Conservation (phyloP, 177 flowering plant species). For the Vitis hybrid region DNA sequence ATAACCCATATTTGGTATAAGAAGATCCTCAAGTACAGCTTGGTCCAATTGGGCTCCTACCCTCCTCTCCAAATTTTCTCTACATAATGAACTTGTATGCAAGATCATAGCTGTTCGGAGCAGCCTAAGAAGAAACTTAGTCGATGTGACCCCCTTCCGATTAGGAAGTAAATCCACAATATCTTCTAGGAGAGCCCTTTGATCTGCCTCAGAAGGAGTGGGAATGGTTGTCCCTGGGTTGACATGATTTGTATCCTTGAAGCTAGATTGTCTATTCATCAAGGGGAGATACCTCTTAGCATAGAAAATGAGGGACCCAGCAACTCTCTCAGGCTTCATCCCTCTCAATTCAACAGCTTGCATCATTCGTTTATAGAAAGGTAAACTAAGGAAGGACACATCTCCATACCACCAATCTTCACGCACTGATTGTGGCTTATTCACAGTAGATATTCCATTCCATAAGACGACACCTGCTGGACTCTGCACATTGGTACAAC, state of each 20-base stretch:
- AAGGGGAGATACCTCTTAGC: constrained; percentile 53
- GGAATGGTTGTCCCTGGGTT: constrained; percentile 33
- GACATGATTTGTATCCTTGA: constrained; percentile 23
- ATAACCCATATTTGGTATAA: constrained; percentile 66
- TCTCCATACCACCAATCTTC: constrained; percentile 85
- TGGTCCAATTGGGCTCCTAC: constrained; percentile 64
- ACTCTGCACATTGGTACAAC: constrained; percentile 14
- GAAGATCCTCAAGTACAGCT: constrained; percentile 66
- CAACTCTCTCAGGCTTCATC: constrained; percentile 51
- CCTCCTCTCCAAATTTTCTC: constrained; percentile 65
- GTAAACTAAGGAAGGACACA: constrained; percentile 49
- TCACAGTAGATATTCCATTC: constrained; percentile 59
- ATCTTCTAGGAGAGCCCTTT: constrained; percentile 62
- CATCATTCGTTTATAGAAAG: constrained; percentile 54
- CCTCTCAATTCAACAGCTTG: constrained; percentile 50
- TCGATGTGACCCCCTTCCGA: constrained; percentile 48
- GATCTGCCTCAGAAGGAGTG: constrained; percentile 54
- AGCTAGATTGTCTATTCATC: constrained; percentile 46
- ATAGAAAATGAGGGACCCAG: constrained; percentile 55
- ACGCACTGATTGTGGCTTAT: constrained; percentile 26
- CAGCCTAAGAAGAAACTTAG: constrained; percentile 57
- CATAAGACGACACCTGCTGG: constrained; percentile 28
- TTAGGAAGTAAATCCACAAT: constrained; percentile 61
- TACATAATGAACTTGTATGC: constrained; percentile 56
- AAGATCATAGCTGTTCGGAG: constrained; percentile 61